These are phyloP conservation scores for Chrysosporium keratinophilum DNA, from an alignment of 2,329 filamentous ascomycete genomes.

Conservation along the genomic window DNA sequence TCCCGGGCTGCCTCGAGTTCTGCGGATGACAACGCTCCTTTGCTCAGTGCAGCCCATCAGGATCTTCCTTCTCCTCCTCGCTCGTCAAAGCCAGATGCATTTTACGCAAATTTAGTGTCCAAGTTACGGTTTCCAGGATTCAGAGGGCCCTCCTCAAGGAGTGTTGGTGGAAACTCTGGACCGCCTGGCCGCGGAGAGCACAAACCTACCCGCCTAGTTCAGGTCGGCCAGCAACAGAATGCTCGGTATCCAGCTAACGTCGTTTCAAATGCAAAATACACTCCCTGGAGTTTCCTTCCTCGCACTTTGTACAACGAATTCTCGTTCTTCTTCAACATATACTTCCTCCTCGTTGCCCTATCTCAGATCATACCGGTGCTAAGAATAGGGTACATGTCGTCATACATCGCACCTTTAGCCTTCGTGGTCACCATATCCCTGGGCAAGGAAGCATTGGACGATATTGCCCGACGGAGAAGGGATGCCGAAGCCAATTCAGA, in stretches of 20 bases:
- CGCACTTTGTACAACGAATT: constrained; percentile 97
- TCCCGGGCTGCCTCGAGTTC: constrained; percentile 50
- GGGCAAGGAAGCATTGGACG: constrained; percentile 91
- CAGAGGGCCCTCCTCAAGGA: constrained; percentile 29
- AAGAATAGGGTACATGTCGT: constrained; percentile 86
- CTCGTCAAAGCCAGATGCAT: constrained; percentile 27
- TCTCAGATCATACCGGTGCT: constrained; percentile 85
- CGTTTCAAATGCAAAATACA: constrained; percentile 96
- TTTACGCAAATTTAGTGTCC: constrained; percentile 42
- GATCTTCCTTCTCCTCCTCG: constrained; percentile 28
- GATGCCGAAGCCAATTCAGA: constrained; percentile 94
- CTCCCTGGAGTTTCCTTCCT: constrained; percentile 84
- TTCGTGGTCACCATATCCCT: constrained; percentile 89
- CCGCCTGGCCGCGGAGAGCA: constrained; percentile 23
- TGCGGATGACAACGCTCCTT: constrained; percentile 62
- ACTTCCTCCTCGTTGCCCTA: constrained; percentile 88
- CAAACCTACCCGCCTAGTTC: constrained; percentile 58
- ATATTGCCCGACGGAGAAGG: constrained; percentile 72
- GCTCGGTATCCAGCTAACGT: constrained; percentile 78
- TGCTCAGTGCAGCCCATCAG: constrained; percentile 46
- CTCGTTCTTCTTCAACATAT: constrained; percentile 99
- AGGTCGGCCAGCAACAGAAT: constrained; percentile 63
- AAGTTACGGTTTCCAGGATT: constrained; percentile 56
- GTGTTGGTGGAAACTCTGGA: neutral
- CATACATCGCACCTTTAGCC: constrained; percentile 82